A percentile compares a stretch with the other conserved stretches of the same genome.
These are phyloP conservation scores for Pseudogymnoascus sp. DNA, from an alignment of 2,329 filamentous ascomycete species.

Conservation along the genomic window DNA sequence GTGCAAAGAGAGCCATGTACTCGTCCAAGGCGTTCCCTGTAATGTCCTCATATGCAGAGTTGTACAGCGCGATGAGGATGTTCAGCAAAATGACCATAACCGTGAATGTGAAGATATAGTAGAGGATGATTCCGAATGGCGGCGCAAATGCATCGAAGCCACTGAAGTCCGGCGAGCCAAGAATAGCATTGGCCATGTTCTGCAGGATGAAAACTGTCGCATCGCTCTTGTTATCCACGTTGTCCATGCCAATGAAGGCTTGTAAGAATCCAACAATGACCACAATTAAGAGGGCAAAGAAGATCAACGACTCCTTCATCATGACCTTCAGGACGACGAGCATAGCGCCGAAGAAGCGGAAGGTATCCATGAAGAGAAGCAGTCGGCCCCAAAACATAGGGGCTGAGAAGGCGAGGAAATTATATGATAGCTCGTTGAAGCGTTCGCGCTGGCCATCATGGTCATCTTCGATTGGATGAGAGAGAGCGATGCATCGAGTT, in stretches of 20 bases:
- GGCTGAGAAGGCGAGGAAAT: constrained; percentile 85
- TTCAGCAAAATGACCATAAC: constrained; percentile 94
- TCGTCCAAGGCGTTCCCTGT: constrained; percentile 85
- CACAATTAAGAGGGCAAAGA: constrained; percentile 83
- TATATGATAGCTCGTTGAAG: constrained; percentile 81
- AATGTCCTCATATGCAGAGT: constrained; percentile 72
- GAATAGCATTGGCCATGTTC: constrained; percentile 81
- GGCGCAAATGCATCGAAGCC: constrained; percentile 87
- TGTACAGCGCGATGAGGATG: constrained; percentile 94
- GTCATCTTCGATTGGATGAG: constrained; percentile 45
- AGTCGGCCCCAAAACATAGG: constrained; percentile 97
- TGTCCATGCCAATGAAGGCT: constrained; percentile 86
- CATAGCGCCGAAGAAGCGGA: constrained; percentile 97
- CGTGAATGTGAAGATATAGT: constrained; percentile 96
- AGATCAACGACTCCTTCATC: constrained; percentile 92
- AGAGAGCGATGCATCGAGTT: constrained; percentile 71
- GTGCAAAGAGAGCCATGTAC: constrained; percentile 85
- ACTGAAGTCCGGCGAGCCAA: constrained; percentile 84
- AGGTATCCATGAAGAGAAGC: constrained; percentile 83
- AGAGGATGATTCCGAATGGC: constrained; percentile 89
- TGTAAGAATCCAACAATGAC: constrained; percentile 86
- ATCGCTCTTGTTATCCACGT: constrained; percentile 63
- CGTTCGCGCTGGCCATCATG: constrained; percentile 46
- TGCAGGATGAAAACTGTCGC: constrained; percentile 70
- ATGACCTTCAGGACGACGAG: constrained; percentile 91